Evolutionary conservation across 2,329 filamentous ascomycete species (phyloP).

Genomic region (Clathrospora elynae): DNA sequence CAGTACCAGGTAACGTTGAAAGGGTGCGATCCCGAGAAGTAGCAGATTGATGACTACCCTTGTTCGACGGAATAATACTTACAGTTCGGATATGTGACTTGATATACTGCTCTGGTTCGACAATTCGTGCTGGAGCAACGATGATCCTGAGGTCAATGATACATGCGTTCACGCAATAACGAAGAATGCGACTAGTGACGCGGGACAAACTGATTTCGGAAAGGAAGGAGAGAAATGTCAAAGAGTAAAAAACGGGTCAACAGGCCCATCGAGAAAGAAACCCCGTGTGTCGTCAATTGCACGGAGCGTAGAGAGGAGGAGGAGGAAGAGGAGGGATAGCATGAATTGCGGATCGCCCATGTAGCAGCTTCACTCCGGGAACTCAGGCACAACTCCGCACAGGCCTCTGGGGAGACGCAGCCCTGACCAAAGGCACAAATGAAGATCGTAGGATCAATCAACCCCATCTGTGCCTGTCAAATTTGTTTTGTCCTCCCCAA

Average conservation of each 20-base stretch:
- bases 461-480: constrained; percentile 35
- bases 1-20: constrained; percentile 13
- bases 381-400: constrained; percentile 37
- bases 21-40: too few relatives aligned
- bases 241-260: constrained; percentile 11
- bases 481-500: constrained; percentile 39
- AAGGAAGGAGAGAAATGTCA: constrained; percentile 14
- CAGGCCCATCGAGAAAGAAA: constrained; percentile 21
- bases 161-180: constrained; percentile 7
- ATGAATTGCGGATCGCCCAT: constrained; percentile 44
- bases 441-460: constrained; percentile 20
- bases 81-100: constrained; percentile 18
- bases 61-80: constrained; percentile 17
- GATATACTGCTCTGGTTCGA: background rate
- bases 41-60: constrained; percentile 5
- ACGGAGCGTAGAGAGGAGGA: constrained; percentile 34
- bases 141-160: constrained; percentile 9
- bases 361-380: constrained; percentile 32
- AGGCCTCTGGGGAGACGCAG: constrained; percentile 39
- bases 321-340: constrained; percentile 27
- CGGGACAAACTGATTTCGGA: constrained; percentile 16
- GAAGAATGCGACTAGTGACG: constrained; percentile 20
- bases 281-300: constrained; percentile 35
- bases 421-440: constrained; percentile 33
- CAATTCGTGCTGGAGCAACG: constrained; percentile 5